phyloP scores from a whole-genome alignment of 2,329 filamentous ascomycete genomes.

The Colletotrichum tabaci region DNA sequence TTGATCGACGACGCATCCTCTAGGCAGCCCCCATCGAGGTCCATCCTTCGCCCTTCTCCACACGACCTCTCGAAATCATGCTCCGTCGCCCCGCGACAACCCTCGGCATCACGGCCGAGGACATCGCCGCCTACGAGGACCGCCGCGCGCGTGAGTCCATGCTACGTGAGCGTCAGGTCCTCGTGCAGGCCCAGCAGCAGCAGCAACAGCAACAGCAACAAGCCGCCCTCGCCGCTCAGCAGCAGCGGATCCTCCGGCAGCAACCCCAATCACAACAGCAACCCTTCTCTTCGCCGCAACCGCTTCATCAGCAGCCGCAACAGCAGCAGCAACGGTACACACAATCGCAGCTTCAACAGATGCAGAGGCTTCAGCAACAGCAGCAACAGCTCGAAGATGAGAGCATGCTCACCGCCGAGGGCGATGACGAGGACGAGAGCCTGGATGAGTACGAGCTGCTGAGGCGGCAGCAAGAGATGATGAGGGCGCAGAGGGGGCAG shows the following conservation, averaged over 20 bases:
- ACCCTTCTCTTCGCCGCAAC: constrained; percentile 27
- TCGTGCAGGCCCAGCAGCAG: constrained; percentile 41
- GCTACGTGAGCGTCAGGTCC: constrained; percentile 40
- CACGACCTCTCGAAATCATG: constrained; percentile 59
- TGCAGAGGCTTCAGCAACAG: constrained; percentile 34
- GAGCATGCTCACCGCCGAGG: constrained; percentile 35
- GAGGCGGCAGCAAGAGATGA: constrained; percentile 34
- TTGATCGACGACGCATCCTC: background rate
- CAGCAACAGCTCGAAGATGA: constrained; percentile 40
- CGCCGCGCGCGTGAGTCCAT: constrained; percentile 62
- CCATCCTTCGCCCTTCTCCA: background rate
- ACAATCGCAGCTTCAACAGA: constrained; percentile 32
- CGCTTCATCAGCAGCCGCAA: constrained; percentile 30
- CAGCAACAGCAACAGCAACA: constrained; percentile 37
- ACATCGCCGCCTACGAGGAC: constrained; percentile 80
- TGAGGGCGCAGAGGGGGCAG: constrained; percentile 42
- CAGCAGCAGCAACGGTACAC: constrained; percentile 12
- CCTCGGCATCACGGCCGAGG: constrained; percentile 77
- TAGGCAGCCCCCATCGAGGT: background rate
- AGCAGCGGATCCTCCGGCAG: constrained; percentile 28
- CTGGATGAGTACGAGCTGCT: constrained; percentile 39
- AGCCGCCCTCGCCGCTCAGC: constrained; percentile 12
- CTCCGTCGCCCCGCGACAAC: constrained; percentile 78
- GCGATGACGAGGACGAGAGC: constrained; percentile 34
- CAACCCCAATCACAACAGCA: constrained; percentile 15